phyloP scores from a whole-genome alignment of 2,329 filamentous ascomycete species.

The Arthrobotrys musiformis region DNA sequence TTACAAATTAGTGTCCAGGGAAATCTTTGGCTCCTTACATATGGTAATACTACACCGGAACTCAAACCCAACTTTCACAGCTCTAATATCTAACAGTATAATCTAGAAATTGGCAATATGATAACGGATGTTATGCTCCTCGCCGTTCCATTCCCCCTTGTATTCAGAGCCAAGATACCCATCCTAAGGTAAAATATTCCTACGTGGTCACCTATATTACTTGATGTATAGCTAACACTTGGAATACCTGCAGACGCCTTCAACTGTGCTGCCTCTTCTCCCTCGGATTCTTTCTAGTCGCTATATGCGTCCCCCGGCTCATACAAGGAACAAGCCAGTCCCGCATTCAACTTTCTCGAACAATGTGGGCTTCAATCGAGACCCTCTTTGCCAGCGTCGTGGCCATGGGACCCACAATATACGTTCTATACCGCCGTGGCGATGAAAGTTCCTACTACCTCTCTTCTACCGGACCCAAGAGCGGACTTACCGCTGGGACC shows the following conservation, averaged over 20 bases:
- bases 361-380: slow-evolving; percentile 48
- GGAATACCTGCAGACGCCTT: slow-evolving; percentile 18
- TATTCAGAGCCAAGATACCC: slow-evolving; percentile 36
- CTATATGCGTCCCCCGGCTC: slow-evolving; percentile 33
- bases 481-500: slow-evolving; percentile 18
- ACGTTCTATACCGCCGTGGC: slow-evolving; percentile 46
- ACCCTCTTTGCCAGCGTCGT: slow-evolving; percentile 43
- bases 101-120: slow-evolving; percentile 46
- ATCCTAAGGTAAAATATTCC: slow-evolving; percentile 18
- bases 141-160: slow-evolving; percentile 41
- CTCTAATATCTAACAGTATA: not conserved
- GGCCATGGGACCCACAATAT: slow-evolving; percentile 46
- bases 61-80: not conserved
- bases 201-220: not conserved
- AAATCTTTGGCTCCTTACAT: slow-evolving; percentile 44
- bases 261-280: slow-evolving; percentile 39
- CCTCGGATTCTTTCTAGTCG: slow-evolving; percentile 42
- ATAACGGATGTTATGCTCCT: slow-evolving; percentile 39
- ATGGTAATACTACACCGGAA: slow-evolving; percentile 12
- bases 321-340: slow-evolving; percentile 38
- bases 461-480: slow-evolving; percentile 27
- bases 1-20: slow-evolving; percentile 22
- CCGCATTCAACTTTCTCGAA: slow-evolving; percentile 28
- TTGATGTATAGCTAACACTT: not conserved
- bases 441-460: slow-evolving; percentile 39